Percentiles rank a stretch among this genome's conserved stretches.
Conservation (phyloP, 192 early-diverging fungal genomes). For the Funneliformis mosseae region DNA sequence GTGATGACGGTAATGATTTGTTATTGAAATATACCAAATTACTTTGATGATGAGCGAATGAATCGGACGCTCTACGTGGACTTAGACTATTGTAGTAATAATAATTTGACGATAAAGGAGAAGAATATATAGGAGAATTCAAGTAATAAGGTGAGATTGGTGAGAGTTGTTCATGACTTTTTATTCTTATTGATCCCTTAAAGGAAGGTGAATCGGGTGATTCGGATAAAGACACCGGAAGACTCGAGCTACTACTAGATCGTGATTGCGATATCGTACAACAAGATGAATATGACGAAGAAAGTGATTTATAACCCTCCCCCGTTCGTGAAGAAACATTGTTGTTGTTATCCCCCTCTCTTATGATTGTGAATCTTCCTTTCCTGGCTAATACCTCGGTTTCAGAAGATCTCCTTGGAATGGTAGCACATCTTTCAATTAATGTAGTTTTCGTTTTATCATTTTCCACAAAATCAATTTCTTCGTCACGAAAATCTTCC, state of each 20-base stretch:
- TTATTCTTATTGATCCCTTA: not conserved
- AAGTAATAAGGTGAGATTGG: not conserved
- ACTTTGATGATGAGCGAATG: not conserved
- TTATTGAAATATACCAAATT: not conserved
- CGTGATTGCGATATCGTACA: too few species aligned
- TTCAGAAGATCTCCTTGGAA: slow-evolving; percentile 7
- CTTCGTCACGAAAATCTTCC: not conserved
- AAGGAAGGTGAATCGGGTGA: not conserved
- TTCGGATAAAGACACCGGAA: not conserved
- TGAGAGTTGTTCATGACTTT: not conserved
- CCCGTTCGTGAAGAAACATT: not conserved
- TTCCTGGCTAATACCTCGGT: not conserved
- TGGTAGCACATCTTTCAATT: not conserved
- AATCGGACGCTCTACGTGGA: not conserved
- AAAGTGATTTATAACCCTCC: not conserved
- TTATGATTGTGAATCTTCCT: not conserved
- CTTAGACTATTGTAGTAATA: not conserved
- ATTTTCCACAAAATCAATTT: not conserved
- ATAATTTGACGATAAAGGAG: not conserved
- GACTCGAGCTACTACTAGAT: not conserved
- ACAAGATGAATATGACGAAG: not conserved
- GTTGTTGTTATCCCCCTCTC: not conserved
- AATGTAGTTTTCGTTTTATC: not conserved
- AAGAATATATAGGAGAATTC: not conserved
- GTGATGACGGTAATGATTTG: not conserved